Evolutionary conservation across 345 rosid genomes (phyloP).

Genomic region (Cardamine occulta): DNA sequence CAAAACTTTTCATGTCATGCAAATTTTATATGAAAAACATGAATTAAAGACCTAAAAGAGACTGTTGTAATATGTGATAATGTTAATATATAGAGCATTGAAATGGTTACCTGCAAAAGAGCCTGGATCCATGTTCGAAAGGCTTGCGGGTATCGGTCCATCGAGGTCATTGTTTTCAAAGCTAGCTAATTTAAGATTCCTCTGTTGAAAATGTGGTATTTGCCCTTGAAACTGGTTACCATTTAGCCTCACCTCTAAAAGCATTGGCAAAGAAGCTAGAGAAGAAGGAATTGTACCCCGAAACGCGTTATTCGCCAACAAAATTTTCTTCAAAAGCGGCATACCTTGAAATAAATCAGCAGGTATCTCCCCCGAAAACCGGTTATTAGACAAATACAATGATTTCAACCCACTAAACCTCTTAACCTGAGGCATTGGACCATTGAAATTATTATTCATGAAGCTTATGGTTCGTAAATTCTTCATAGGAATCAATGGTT

Average conservation of each 20-base stretch:
- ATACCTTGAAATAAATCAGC: slow-evolving; percentile 58
- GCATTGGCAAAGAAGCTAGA: slow-evolving; percentile 54
- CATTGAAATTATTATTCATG: slow-evolving; percentile 64
- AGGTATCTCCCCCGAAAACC: slow-evolving; percentile 58
- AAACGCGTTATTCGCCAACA: slow-evolving; percentile 62
- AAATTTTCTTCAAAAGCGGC: slow-evolving; percentile 60
- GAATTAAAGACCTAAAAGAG: neutral
- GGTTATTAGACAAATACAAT: slow-evolving; percentile 66
- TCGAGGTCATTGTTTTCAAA: slow-evolving; percentile 67
- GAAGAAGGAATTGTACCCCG: slow-evolving; percentile 63
- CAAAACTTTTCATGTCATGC: neutral
- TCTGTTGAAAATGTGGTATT: slow-evolving; percentile 57
- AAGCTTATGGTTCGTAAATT: slow-evolving; percentile 63
- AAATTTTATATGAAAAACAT: neutral
- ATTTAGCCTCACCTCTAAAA: slow-evolving; percentile 60
- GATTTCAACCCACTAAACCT: slow-evolving; percentile 51
- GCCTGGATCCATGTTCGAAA: slow-evolving; percentile 48
- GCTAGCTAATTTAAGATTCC: slow-evolving; percentile 46
- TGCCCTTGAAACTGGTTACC: slow-evolving; percentile 65
- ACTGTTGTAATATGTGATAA: neutral
- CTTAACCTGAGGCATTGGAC: slow-evolving; percentile 59
- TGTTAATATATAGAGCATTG: too few species aligned
- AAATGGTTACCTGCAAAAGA: slow-evolving; percentile 59
- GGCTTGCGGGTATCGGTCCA: slow-evolving; percentile 67
- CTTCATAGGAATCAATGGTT: slow-evolving; percentile 48